Conservation (phyloP, 2,329 filamentous ascomycete species). For the Ophiostoma quercus region DNA sequence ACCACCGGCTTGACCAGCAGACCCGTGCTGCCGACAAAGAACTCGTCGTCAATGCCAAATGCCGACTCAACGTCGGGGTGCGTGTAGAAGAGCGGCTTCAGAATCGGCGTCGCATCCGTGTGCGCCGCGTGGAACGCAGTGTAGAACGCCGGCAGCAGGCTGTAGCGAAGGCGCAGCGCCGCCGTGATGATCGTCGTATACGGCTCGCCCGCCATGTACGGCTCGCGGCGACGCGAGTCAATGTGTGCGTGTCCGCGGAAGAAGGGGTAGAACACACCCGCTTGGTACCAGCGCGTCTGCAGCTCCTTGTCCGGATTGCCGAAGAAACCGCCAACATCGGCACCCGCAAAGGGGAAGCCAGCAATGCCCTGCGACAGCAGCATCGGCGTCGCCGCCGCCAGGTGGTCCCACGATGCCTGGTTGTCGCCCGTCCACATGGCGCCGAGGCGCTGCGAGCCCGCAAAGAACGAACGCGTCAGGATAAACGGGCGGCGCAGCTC, state of each 20-base stretch:
- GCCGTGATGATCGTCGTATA: conserved; percentile 82
- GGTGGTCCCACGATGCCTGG: conserved; percentile 84
- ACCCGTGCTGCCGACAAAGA: conserved; percentile 84
- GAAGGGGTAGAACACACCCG: conserved; percentile 95
- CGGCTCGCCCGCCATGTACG: conserved; percentile 79
- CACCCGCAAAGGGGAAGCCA: conserved; percentile 89
- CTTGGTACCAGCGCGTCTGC: conserved; percentile 90
- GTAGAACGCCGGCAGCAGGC: conserved; percentile 89
- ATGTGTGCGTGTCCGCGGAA: conserved; percentile 97
- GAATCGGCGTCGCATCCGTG: conserved; percentile 74
- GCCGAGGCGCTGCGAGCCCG: conserved; percentile 81
- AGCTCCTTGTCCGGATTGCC: conserved; percentile 93
- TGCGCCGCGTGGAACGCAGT: conserved; percentile 91
- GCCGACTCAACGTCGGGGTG: conserved; percentile 80
- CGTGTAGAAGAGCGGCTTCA: conserved; percentile 88
- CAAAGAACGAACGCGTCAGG: conserved; percentile 85
- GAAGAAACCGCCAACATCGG: conserved; percentile 97
- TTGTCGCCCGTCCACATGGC: conserved; percentile 99
- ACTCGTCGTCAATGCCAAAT: conserved; percentile 87
- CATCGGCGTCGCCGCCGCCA: conserved; percentile 90
- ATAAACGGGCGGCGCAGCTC: conserved; percentile 84
- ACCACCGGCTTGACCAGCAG: conserved; percentile 90
- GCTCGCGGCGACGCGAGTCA: conserved; percentile 87
- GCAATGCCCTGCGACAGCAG: conserved; percentile 85
- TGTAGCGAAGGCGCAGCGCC: conserved; percentile 82